Evolutionary conservation across 371 early-diverging fungal genomes (phyloP), one percentile per base, ranked within the genome.

Genomic region (Mortierella sp.): DNA sequence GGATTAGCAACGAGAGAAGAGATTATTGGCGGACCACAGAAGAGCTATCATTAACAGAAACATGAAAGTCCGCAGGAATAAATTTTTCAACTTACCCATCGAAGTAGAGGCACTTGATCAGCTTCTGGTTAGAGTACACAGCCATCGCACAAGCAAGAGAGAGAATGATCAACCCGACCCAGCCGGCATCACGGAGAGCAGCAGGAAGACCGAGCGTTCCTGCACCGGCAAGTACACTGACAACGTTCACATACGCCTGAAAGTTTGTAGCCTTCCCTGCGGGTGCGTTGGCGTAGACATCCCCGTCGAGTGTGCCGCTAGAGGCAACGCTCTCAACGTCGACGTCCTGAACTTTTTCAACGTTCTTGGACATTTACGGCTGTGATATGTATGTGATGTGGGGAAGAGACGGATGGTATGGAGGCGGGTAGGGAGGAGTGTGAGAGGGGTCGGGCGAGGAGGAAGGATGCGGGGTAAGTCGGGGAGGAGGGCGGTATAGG

Each of bases 181-280:
- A 96, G 14, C 95, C 95, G 47, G 92, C 90, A 59, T 91, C 88
- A n/a, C 80, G 85, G 17, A 96, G 80, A 27, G 94, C 92, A 57
- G 86, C 91, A 21, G 95, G 94, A 14, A 96, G 83, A 56, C 94
- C 93, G 9, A 95, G 82, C 12, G 94, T 88, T 23, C 96, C 96
- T 12, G 93, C 91, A 39, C 96, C 96, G 3, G 94, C 93, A 19
- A 93, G 86, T 5, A 94, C 91, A 82, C 94, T 92, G 15, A 91
- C 90, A 15, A 91, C 81, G 70, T 88, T 91, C 47, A 86, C 83
- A 56, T 85, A 87, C 9, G 87, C 84, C 24, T 75, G 83, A 37
- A 83, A 76, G 72, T 72, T 70, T 48, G 79, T 64, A 32, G 75
- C 68, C 48, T 68, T 68, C 17, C 75, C 75, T 27, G 60, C 64